Evolutionary conservation across 2,329 filamentous ascomycete genomes (phyloP), one percentile per base, ranked within the genome.

Genomic region (Fusarium citri): DNA sequence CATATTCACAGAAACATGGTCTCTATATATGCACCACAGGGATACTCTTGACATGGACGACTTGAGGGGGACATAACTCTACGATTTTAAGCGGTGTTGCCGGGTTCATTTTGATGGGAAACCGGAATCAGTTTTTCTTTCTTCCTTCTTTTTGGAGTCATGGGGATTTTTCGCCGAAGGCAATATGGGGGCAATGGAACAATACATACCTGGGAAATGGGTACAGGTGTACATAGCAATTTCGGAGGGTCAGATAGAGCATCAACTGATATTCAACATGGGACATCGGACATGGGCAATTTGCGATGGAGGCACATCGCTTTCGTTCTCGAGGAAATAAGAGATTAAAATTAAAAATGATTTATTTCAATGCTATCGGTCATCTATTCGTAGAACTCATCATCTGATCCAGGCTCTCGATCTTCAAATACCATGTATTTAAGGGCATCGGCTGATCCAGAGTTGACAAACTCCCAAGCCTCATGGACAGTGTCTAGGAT

Each of bases 361-460:
- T 42, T 59, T 30, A 55, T 58, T 55, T 56, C 60, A 47, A 18
- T 34, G 15, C 23, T 30, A 23, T 23, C 25, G 16, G 16, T 68
- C 59, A 55, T 69, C 55, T 72, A 76, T 54, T 87, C 82, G 67
- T 86, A 86, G 50, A 83, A 78, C 57, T 88, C 85, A 40, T 88
- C 86, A 58, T 92, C 89, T 31, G 87, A 87, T 63, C 80, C 82
- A 16, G 84, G 86, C 76, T 94, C 90, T 25, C 93, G 86, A 64
- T 96, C 92, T 50, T 91, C 87, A 77, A 97, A 97, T 22, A 86
- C 83, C 87, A 98, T 90, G 74, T 96, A 98, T 46, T 86, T 80
- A 12, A 69, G 72, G 8, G 75, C 78, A 20, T 83, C 82, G 20
- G 37, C 81, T 7, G 85, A 84, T 3, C 82, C 80, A 12, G 85